Conservation (phyloP, 768 basidiomycete genomes). For the Pulveroboletus sp. region DNA sequence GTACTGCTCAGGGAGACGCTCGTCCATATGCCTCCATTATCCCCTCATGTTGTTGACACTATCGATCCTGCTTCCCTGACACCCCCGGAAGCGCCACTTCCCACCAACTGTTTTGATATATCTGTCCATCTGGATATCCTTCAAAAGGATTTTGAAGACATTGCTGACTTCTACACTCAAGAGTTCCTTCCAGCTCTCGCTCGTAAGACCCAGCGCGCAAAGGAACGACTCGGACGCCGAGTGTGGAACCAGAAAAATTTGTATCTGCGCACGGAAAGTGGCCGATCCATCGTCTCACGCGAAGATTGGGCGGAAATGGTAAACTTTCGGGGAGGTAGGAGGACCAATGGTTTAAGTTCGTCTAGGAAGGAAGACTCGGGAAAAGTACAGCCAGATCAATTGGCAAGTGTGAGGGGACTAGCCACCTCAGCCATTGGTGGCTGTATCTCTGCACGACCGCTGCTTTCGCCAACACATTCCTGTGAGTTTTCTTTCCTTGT, state of each 20-base stretch:
- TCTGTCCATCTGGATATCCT: conserved; percentile 55
- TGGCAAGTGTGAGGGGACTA: conserved; percentile 3
- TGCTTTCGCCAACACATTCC: conserved; percentile 14
- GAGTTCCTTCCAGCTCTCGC: conserved; percentile 40
- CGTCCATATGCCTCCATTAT: background rate
- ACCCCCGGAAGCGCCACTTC: conserved; percentile 14
- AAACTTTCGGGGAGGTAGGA: conserved; percentile 33
- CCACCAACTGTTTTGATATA: conserved; percentile 40
- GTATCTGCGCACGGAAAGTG: conserved; percentile 37
- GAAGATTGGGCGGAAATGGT: conserved; percentile 49
- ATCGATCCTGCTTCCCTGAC: conserved; percentile 27
- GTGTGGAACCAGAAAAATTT: conserved; percentile 60
- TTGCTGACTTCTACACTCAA: conserved; percentile 39
- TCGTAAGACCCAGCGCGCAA: conserved; percentile 56
- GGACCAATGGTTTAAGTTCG: background rate
- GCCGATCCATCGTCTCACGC: conserved; percentile 37
- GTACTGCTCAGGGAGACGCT: background rate
- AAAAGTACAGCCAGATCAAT: background rate
- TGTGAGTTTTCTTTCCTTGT: conserved; percentile 16
- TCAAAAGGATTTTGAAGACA: conserved; percentile 46
- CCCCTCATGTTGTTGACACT: background rate
- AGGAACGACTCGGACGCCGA: conserved; percentile 74
- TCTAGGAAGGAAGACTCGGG: background rate
- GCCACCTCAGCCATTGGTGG: conserved; percentile 1
- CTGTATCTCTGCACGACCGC: background rate